A percentile compares a stretch with the other conserved stretches of the same genome.
These are phyloP conservation scores for Afroboletus lepidellus DNA, from an alignment of 1,284 basidiomycete species.

Conservation along the genomic window DNA sequence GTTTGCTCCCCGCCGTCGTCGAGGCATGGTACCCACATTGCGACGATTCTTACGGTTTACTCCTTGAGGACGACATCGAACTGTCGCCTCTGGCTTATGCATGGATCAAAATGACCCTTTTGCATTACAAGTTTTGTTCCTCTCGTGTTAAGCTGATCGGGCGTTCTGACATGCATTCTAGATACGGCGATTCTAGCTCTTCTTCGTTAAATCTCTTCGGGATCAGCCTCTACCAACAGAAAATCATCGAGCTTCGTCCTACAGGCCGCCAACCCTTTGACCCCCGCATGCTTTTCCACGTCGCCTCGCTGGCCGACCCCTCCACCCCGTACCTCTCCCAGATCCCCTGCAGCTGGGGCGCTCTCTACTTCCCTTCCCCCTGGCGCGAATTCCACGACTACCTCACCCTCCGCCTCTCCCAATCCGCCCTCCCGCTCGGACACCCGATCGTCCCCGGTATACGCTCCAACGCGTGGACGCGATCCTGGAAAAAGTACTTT, in stretches of 20 bases:
- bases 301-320: slow-evolving; percentile 39
- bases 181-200: slow-evolving; percentile 50
- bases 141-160: background rate
- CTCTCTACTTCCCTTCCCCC: slow-evolving; percentile 81
- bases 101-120: slow-evolving; percentile 73
- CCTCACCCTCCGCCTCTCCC: slow-evolving; percentile 62
- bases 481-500: slow-evolving; percentile 85
- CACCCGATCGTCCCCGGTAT: slow-evolving; percentile 63
- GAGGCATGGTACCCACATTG: slow-evolving; percentile 82
- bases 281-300: slow-evolving; percentile 55
- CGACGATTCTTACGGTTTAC: slow-evolving; percentile 71
- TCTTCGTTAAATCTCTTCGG: slow-evolving; percentile 59
- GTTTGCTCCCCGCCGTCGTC: slow-evolving; percentile 75
- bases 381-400: slow-evolving; percentile 84
- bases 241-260: slow-evolving; percentile 68
- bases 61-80: slow-evolving; percentile 84
- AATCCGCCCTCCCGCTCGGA: slow-evolving; percentile 42
- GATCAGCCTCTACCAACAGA: slow-evolving; percentile 81
- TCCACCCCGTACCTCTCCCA: slow-evolving; percentile 77
- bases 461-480: slow-evolving; percentile 76
- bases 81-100: slow-evolving; percentile 80
- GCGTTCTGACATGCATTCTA: slow-evolving; percentile 29
- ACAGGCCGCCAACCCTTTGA: slow-evolving; percentile 69
- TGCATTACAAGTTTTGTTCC: slow-evolving; percentile 68
- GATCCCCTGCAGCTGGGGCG: slow-evolving; percentile 89